A percentile compares a stretch with the other conserved stretches of the same genome.
Conservation (phyloP, 1,284 basidiomycete species). For the Ganoderma lingzhi region DNA sequence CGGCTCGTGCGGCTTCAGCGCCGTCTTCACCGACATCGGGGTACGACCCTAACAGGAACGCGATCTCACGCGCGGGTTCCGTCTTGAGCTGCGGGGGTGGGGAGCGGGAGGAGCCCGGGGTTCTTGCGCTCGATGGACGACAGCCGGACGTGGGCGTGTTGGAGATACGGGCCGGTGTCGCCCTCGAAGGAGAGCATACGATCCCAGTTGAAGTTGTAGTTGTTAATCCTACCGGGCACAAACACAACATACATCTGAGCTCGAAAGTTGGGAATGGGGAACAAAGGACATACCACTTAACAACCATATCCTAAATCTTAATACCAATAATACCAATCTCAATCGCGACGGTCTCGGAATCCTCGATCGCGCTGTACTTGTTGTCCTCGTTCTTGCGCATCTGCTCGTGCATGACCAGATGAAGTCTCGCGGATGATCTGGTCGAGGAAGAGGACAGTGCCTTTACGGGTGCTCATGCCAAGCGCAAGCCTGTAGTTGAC, state of each 20-base stretch:
- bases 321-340: constrained; percentile 96
- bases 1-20: constrained; percentile 89
- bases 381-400: constrained; percentile 97
- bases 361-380: constrained; percentile 91
- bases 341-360: constrained; percentile 84
- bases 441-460: constrained; percentile 96
- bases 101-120: constrained; percentile 86
- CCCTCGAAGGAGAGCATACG: constrained; percentile 98
- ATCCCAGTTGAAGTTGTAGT: constrained; percentile 96
- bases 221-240: constrained; percentile 78
- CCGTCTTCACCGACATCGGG: constrained; percentile 90
- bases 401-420: constrained; percentile 94
- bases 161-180: constrained; percentile 95
- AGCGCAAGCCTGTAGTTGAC: constrained; percentile 93
- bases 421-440: constrained; percentile 94
- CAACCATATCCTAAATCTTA: constrained; percentile 97
- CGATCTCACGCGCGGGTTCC: constrained; percentile 84
- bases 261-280: background rate
- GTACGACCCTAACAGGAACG: constrained; percentile 88
- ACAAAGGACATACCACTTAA: constrained; percentile 25
- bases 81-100: constrained; percentile 76
- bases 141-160: constrained; percentile 96
- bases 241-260: constrained; percentile 3
- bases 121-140: constrained; percentile 95
- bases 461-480: constrained; percentile 98